A percentile compares a stretch with the other conserved stretches of the same genome.
Evolutionary conservation across 2,329 filamentous ascomycete species (phyloP).

Genomic region (Pezicula radicicola): DNA sequence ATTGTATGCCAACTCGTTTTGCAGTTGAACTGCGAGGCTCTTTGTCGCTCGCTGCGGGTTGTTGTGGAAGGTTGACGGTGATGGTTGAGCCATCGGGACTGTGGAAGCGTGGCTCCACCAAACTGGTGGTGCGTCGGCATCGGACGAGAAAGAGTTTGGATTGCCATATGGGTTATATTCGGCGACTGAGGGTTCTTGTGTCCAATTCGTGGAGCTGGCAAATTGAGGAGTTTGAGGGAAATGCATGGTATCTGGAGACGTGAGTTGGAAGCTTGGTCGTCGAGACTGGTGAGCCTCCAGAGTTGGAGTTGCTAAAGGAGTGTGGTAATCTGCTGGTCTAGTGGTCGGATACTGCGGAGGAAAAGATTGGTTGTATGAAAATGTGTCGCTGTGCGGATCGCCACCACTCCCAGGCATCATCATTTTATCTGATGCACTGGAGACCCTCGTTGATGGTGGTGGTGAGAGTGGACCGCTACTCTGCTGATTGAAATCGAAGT

Average conservation of each 20-base stretch:
- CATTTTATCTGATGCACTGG: conserved; percentile 15
- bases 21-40: conserved; percentile 24
- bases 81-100: conserved; percentile 22
- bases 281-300: conserved; percentile 16
- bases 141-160: conserved; percentile 7
- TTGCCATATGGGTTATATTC: conserved; percentile 9
- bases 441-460: conserved; percentile 38
- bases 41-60: conserved; percentile 24
- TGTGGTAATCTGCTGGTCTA: conserved; percentile 11
- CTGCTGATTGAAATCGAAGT: conserved; percentile 39
- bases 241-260: conserved; percentile 9
- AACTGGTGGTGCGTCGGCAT: conserved; percentile 17
- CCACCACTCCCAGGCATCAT: conserved; percentile 1
- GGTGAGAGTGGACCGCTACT: conserved; percentile 40
- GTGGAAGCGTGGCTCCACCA: conserved; percentile 27
- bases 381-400: conserved; percentile 30
- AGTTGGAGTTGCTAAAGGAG: conserved; percentile 22
- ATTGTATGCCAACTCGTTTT: conserved; percentile 22
- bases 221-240: conserved; percentile 23
- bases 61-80: conserved; percentile 18
- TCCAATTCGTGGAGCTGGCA: conserved; percentile 19
- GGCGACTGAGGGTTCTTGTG: conserved; percentile 14
- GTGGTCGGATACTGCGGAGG: conserved; percentile 21
- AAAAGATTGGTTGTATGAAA: conserved; percentile 24
- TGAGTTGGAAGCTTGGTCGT: conserved; percentile 15